A percentile compares a stretch with the other conserved stretches of the same genome.
Conservation (phyloP, 2,329 filamentous ascomycete species). For the Kalaharituber pfeilii region DNA sequence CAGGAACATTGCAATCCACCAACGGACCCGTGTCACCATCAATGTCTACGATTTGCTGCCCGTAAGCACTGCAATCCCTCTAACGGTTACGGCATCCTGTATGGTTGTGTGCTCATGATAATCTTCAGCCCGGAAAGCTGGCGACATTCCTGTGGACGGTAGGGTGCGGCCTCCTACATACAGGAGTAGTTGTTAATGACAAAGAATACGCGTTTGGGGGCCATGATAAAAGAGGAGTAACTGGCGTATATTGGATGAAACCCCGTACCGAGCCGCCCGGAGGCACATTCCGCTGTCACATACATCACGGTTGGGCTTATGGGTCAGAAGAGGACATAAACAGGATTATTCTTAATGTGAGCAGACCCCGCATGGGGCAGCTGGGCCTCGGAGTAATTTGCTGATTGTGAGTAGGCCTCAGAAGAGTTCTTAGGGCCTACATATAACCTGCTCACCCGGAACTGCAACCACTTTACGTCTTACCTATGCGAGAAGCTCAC, state of each 20-base stretch:
- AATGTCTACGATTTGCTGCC: conserved; percentile 64
- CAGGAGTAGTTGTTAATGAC: conserved; percentile 63
- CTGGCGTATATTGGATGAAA: conserved; percentile 69
- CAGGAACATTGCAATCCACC: conserved; percentile 30
- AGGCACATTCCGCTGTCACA: conserved; percentile 55
- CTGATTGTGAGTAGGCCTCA: conserved; percentile 33
- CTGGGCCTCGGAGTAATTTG: neutral
- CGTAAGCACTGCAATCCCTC: conserved; percentile 30
- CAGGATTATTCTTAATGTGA: conserved; percentile 40
- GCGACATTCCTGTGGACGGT: conserved; percentile 63
- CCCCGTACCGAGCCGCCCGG: conserved; percentile 57
- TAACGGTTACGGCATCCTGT: neutral
- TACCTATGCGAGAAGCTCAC: conserved; percentile 59
- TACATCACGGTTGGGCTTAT: conserved; percentile 65
- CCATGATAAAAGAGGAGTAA: conserved; percentile 51
- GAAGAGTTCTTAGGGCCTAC: conserved; percentile 55
- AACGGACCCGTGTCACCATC: conserved; percentile 57
- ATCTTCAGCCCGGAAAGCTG: conserved; percentile 48
- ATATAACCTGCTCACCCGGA: conserved; percentile 67
- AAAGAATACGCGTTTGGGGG: conserved; percentile 75
- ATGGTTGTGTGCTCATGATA: neutral
- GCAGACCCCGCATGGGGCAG: conserved; percentile 14
- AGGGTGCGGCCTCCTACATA: conserved; percentile 62
- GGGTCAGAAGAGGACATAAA: conserved; percentile 53
- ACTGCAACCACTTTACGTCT: conserved; percentile 79